Percentiles rank a stretch among this genome's conserved stretches.
phyloP scores from a whole-genome alignment of 164 flowering plant species.

The Chimonanthus praecox region DNA sequence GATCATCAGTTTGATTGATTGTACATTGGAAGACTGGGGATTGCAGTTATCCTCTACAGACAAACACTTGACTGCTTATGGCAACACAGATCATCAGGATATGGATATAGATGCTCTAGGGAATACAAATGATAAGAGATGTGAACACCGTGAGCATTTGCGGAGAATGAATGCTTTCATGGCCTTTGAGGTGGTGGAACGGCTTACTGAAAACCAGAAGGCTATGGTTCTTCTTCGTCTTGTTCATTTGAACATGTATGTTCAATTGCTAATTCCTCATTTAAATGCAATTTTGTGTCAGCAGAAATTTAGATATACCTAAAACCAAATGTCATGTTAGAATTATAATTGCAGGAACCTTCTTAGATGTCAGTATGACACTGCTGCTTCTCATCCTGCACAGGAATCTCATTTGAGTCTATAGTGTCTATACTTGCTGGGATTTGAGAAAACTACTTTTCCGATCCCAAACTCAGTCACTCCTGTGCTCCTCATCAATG shows the following conservation, averaged over 20 bases:
- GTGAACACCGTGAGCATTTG: slow-evolving; percentile 42
- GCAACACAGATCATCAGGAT: slow-evolving; percentile 22
- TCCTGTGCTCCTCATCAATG: not conserved
- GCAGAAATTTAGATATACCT: not conserved
- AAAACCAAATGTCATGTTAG: not conserved
- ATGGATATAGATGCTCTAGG: slow-evolving; percentile 54
- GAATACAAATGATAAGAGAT: slow-evolving; percentile 26
- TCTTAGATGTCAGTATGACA: not conserved
- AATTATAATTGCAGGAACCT: not conserved
- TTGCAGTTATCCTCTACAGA: slow-evolving; percentile 33
- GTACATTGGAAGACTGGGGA: slow-evolving; percentile 70
- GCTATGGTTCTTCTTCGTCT: slow-evolving; percentile 50
- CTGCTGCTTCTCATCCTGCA: not conserved
- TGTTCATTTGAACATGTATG: slow-evolving; percentile 54
- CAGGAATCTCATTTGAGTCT: not conserved
- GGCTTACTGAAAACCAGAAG: slow-evolving; percentile 46
- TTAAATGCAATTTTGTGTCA: not conserved
- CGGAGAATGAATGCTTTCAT: slow-evolving; percentile 42
- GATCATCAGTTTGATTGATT: slow-evolving; percentile 51
- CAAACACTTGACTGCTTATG: slow-evolving; percentile 26
- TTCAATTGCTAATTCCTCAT: not conserved
- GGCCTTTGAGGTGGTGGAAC: slow-evolving; percentile 59
- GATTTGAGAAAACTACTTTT: not conserved
- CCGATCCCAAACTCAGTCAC: not conserved
- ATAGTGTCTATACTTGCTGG: not conserved